phyloP scores from a whole-genome alignment of 2,329 filamentous ascomycete genomes.

The Blastomyces silverae region DNA sequence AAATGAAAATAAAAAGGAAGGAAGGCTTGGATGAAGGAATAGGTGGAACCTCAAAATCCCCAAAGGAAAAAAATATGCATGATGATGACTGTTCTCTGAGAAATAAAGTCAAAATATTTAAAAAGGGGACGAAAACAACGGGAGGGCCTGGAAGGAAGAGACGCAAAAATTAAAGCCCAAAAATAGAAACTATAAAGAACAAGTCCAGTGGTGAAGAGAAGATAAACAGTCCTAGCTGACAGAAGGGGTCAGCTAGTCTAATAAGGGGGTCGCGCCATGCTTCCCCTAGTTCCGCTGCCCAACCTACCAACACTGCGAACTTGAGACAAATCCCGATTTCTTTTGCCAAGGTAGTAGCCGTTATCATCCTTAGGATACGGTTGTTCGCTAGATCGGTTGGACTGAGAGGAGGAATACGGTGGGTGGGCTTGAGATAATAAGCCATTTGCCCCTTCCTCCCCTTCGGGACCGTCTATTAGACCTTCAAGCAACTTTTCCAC shows the following conservation, averaged over 20 bases:
- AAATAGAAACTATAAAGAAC: background rate
- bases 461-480: conserved; percentile 29
- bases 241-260: conserved; percentile 11
- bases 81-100: background rate
- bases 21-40: background rate
- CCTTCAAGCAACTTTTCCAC: conserved; percentile 35
- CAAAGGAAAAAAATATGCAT: background rate
- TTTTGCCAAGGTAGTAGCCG: background rate
- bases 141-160: background rate
- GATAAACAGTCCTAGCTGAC: background rate
- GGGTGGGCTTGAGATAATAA: background rate
- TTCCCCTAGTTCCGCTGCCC: conserved; percentile 17
- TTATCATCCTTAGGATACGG: background rate
- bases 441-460: conserved; percentile 4
- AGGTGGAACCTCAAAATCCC: background rate
- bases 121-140: background rate
- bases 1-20: background rate
- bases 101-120: conserved; percentile 5
- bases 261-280: conserved; percentile 26
- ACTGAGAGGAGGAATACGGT: background rate
- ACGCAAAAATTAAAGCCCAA: background rate
- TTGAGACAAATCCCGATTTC: conserved; percentile 1
- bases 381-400: background rate
- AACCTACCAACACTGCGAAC: conserved; percentile 1
- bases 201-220: background rate